These are phyloP conservation scores for Trichoderma simmonsii DNA, from an alignment of 2,329 filamentous ascomycete species.

Conservation along the genomic window DNA sequence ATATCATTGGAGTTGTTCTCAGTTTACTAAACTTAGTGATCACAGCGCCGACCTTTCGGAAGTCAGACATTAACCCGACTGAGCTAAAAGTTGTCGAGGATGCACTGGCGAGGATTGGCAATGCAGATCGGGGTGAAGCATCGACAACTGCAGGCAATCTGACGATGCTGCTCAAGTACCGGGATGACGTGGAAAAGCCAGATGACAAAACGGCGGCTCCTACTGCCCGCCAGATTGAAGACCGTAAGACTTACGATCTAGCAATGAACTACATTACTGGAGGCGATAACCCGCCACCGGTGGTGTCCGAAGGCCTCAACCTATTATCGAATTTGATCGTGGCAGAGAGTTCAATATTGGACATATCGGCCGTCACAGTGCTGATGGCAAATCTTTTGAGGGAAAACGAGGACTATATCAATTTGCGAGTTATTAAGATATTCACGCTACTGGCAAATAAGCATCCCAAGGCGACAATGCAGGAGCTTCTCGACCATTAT, in stretches of 20 bases:
- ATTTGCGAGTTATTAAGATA: constrained; percentile 63
- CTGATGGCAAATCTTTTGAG: constrained; percentile 62
- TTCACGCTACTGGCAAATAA: constrained; percentile 59
- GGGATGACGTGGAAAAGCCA: constrained; percentile 50
- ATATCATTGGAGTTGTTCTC: constrained; percentile 51
- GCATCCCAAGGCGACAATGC: constrained; percentile 60
- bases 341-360: constrained; percentile 55
- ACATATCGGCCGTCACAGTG: constrained; percentile 63
- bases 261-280: constrained; percentile 62
- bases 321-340: constrained; percentile 57
- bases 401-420: constrained; percentile 69
- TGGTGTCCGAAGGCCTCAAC: constrained; percentile 63
- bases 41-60: constrained; percentile 55
- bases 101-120: constrained; percentile 45
- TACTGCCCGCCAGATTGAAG: constrained; percentile 52
- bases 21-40: constrained; percentile 61
- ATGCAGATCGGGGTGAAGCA: constrained; percentile 38
- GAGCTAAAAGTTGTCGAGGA: constrained; percentile 46
- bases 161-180: constrained; percentile 53
- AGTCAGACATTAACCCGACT: constrained; percentile 41
- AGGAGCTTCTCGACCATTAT: constrained; percentile 65
- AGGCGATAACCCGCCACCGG: constrained; percentile 60
- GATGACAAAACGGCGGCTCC: constrained; percentile 37
- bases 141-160: constrained; percentile 56
- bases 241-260: constrained; percentile 59